Conservation (phyloP, 306 rosid genomes). For the Hippophae gyantsensis region DNA sequence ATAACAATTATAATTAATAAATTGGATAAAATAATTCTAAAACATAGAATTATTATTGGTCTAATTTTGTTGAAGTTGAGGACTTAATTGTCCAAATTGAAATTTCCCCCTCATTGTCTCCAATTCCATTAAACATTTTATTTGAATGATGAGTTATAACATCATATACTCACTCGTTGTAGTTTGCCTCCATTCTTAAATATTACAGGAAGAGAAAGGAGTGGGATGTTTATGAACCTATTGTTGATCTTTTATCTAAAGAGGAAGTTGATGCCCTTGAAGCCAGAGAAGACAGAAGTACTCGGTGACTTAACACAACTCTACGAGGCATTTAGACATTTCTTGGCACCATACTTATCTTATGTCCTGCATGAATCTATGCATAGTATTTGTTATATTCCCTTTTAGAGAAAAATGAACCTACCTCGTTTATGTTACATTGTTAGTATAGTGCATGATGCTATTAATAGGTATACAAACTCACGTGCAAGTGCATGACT, state of each 20-base stretch:
- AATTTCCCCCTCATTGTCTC: not conserved
- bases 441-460: too few species aligned
- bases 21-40: too few species aligned
- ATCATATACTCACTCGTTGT: slow-evolving; percentile 1
- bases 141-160: not conserved
- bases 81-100: too few species aligned
- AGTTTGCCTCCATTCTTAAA: slow-evolving; percentile 17
- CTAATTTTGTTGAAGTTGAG: too few species aligned
- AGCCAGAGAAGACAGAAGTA: slow-evolving; percentile 81
- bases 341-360: not conserved
- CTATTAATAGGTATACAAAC: too few species aligned
- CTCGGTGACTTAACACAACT: slow-evolving; percentile 26
- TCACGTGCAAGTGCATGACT: too few species aligned
- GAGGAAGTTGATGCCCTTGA: slow-evolving; percentile 93
- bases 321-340: not conserved
- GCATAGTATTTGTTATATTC: too few species aligned
- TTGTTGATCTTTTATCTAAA: slow-evolving; percentile 84
- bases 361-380: too few species aligned
- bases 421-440: too few species aligned
- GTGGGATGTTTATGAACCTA: slow-evolving; percentile 86
- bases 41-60: too few species aligned
- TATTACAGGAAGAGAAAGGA: slow-evolving; percentile 92
- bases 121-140: not conserved
- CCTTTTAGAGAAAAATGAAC: too few species aligned
- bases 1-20: too few species aligned